Conservation (phyloP, 2,329 filamentous ascomycete genomes). For the Claviceps pazoutovae region DNA sequence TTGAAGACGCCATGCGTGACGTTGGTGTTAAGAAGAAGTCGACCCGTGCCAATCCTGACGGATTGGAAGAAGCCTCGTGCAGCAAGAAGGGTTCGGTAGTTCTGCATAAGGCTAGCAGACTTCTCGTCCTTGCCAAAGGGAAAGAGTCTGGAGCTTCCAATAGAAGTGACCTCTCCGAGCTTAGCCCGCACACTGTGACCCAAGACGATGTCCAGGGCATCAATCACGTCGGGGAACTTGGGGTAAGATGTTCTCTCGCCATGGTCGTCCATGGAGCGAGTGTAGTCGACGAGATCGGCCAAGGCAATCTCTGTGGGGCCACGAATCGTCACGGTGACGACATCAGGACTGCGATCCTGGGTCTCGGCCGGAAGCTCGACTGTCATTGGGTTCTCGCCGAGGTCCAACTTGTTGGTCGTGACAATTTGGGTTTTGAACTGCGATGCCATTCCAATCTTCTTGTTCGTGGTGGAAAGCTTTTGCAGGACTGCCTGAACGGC, state of each 20-base stretch:
- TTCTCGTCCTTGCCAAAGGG: conserved; percentile 21
- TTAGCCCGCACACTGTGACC: conserved; percentile 28
- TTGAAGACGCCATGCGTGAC: conserved; percentile 41
- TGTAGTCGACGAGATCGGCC: conserved; percentile 28
- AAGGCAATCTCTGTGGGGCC: conserved; percentile 25
- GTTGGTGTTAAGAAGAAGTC: conserved; percentile 41
- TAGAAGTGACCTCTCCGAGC: conserved; percentile 19
- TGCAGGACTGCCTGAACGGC: conserved; percentile 26
- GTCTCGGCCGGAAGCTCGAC: conserved; percentile 22
- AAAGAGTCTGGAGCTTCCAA: conserved; percentile 37
- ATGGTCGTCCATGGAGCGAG: conserved; percentile 27
- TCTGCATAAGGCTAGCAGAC: conserved; percentile 13
- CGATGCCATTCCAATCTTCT: conserved; percentile 24
- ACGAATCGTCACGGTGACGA: conserved; percentile 28
- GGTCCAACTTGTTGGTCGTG: conserved; percentile 21
- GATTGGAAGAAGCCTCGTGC: conserved; percentile 43
- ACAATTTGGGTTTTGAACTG: conserved; percentile 39
- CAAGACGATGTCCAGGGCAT: conserved; percentile 39
- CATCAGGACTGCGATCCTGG: conserved; percentile 17
- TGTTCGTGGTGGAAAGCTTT: conserved; percentile 18
- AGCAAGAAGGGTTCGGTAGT: conserved; percentile 22
- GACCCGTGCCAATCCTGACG: conserved; percentile 36
- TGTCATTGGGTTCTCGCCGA: conserved; percentile 20
- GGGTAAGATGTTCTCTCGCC: conserved; percentile 27
- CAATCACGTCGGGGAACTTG: conserved; percentile 32